These are phyloP conservation scores for Trypanosoma boissoni DNA, from an alignment of 208 protist genomes.

Conservation along the genomic window DNA sequence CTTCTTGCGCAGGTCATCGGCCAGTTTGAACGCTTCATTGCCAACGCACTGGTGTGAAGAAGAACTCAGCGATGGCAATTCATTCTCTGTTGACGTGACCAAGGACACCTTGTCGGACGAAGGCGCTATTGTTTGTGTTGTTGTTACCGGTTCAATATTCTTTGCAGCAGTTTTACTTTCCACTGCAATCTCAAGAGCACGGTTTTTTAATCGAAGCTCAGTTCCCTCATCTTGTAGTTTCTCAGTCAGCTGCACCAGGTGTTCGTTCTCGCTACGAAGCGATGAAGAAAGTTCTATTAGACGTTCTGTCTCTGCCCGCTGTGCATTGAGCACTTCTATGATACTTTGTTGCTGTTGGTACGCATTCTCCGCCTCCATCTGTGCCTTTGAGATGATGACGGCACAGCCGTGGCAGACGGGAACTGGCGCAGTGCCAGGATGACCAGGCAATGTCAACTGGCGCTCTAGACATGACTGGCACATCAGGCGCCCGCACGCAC, in stretches of 20 bases:
- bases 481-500: conserved; percentile 53
- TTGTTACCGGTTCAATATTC: too few relatives aligned
- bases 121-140: too few relatives aligned
- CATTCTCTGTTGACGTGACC: too few relatives aligned
- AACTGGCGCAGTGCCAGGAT: conserved; percentile 31
- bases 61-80: too few relatives aligned
- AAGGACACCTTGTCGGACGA: too few relatives aligned
- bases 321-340: conserved; percentile 48
- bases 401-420: conserved; percentile 51
- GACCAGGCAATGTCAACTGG: conserved; percentile 38
- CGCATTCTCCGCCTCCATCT: conserved; percentile 44
- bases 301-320: conserved; percentile 38
- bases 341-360: conserved; percentile 43
- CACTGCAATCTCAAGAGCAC: conserved; percentile 11
- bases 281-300: conserved; percentile 34
- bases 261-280: conserved; percentile 50
- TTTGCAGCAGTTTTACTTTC: too few relatives aligned
- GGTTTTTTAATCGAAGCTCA: conserved; percentile 33
- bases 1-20: conserved; percentile 26
- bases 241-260: conserved; percentile 34
- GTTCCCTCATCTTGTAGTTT: conserved; percentile 33
- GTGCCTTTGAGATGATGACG: conserved; percentile 28
- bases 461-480: conserved; percentile 45
- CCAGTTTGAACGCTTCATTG: too few relatives aligned
- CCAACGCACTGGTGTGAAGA: too few relatives aligned